Conservation (phyloP, 2,329 filamentous ascomycete genomes). For the Akanthomyces dipterigenus region DNA sequence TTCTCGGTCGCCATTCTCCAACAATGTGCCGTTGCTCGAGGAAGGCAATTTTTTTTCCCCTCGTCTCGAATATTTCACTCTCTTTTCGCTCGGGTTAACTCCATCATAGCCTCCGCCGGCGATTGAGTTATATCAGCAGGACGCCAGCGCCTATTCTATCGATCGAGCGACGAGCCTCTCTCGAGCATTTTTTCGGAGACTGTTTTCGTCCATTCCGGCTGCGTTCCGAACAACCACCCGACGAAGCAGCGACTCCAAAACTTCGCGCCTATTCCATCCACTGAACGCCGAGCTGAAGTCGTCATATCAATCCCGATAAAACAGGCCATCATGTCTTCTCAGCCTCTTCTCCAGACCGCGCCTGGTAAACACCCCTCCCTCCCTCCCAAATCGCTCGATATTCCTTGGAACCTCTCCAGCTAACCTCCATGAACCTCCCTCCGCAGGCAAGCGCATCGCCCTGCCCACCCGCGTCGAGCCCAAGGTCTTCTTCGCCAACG, state of each 20-base stretch:
- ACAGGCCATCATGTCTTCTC: conserved; percentile 72
- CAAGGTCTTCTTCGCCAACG: conserved; percentile 99
- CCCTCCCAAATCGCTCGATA: not conserved
- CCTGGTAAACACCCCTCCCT: conserved; percentile 55
- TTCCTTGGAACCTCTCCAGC: not conserved
- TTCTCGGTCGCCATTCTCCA: conserved; percentile 2
- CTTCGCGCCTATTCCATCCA: not conserved
- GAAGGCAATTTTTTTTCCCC: not conserved
- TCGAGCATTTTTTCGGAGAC: not conserved
- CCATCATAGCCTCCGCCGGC: not conserved
- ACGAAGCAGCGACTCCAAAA: not conserved
- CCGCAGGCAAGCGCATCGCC: conserved; percentile 97
- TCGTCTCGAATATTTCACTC: not conserved
- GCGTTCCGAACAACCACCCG: not conserved
- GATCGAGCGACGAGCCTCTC: not conserved
- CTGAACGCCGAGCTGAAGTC: not conserved
- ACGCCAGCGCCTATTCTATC: too few species aligned
- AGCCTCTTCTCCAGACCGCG: conserved; percentile 90
- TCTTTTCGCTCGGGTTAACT: not conserved
- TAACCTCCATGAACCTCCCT: conserved; percentile 12
- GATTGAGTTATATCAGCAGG: not conserved
- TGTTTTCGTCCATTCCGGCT: not conserved
- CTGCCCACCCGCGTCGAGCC: conserved; percentile 96
- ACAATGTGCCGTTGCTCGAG: not conserved
- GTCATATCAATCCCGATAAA: too few species aligned